Conservation (phyloP, 768 basidiomycete genomes). For the Kwoniella dejecticola region DNA sequence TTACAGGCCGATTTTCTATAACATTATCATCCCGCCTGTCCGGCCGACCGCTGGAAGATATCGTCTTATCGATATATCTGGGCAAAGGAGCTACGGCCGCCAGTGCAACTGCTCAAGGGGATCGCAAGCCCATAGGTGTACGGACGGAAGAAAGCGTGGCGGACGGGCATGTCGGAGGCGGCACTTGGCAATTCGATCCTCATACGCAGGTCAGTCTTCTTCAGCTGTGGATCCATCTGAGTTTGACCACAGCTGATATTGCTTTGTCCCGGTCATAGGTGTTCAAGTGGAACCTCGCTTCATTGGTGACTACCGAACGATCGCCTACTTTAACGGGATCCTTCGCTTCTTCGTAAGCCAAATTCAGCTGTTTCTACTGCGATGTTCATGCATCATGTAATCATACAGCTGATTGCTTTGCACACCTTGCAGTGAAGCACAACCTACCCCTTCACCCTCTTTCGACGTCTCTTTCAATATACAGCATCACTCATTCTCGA, state of each 20-base stretch:
- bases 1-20: slow-evolving; percentile 52
- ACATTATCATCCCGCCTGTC: slow-evolving; percentile 44
- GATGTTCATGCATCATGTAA: too few species aligned
- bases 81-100: slow-evolving; percentile 73
- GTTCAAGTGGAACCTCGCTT: slow-evolving; percentile 76
- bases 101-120: slow-evolving; percentile 66
- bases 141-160: slow-evolving; percentile 26
- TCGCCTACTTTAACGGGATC: slow-evolving; percentile 77
- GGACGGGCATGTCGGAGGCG: slow-evolving; percentile 57
- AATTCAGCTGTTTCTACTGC: background rate
- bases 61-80: slow-evolving; percentile 71
- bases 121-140: slow-evolving; percentile 26
- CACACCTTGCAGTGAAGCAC: slow-evolving; percentile 59
- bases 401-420: too few species aligned
- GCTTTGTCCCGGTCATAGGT: slow-evolving; percentile 57
- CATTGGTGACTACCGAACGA: slow-evolving; percentile 63
- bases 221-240: background rate
- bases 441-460: slow-evolving; percentile 71
- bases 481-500: slow-evolving; percentile 70
- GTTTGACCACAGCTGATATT: background rate
- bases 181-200: slow-evolving; percentile 80
- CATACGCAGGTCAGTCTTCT: slow-evolving; percentile 62
- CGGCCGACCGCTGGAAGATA: slow-evolving; percentile 67
- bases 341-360: slow-evolving; percentile 66
- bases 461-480: slow-evolving; percentile 73